Evolutionary conservation across 306 rosid genomes (phyloP), one percentile per base, ranked within the genome.

Genomic region (Spatholobus suberectus): DNA sequence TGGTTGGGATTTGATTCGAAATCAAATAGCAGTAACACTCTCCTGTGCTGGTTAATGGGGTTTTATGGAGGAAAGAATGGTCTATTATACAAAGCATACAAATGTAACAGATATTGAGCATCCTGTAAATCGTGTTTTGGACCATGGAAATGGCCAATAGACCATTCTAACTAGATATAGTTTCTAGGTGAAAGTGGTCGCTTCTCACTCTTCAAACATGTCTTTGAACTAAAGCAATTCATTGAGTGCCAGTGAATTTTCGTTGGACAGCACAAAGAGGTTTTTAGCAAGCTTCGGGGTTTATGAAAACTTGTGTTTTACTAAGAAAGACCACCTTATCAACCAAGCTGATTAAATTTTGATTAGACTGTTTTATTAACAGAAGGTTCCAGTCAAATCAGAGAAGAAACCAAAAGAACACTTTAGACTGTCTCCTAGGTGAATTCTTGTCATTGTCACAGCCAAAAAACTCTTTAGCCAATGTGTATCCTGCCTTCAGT

Each of bases 221-320:
- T 26, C 17, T 17, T 6, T 14, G 41, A 70, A 41, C 26, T 70
- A 26, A 12, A 15, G 26, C 23, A 69, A 40, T 40, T 67, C 29
- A 55, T n/a, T 70, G 37, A 38, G 27, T 12, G 52, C 0, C 13
- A 1, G n/a, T n/a, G 40, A 43, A 29, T n/a, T 70, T 15, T 40
- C 29, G 37, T 59, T 34, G 21, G 78, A 20, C 71, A 40, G 70
- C 7, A 10, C 61, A 11, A 7, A 29, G 9, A 17, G n/a, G n/a
- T 32, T 66, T 32, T 78, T 26, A 66, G 55, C n/a, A 78, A 20
- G 75, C 23, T 34, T 26, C n/a, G n/a, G n/a, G 46, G 71, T 63
- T 63, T 12, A 29, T 35, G n/a, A 63, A 15, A 62, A 32, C 24
- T 63, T 17, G 44, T 63, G 17, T 7, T 14, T 32, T 29, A 29